Percentiles rank a stretch among this genome's conserved stretches.
Evolutionary conservation across 164 flowering plant species (phyloP).

Genomic region (Dillenia suffruticosa): DNA sequence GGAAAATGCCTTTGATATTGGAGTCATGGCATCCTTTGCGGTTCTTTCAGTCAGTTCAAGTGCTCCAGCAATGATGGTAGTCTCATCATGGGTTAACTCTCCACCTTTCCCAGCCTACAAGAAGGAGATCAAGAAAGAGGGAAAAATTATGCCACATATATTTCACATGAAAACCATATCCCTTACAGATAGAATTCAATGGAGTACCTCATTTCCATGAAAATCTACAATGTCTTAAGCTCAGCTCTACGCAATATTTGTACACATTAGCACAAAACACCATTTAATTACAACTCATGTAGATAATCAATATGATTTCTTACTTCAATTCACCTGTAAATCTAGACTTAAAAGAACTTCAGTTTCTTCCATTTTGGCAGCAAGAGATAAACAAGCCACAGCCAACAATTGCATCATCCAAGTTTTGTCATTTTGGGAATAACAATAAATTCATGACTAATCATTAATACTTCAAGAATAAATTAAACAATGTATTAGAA

Average conservation of each 20-base stretch:
- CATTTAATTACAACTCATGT: too few relatives aligned
- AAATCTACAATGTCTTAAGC: constrained; percentile 87
- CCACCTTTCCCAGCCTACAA: too few relatives aligned
- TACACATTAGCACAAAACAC: too few relatives aligned
- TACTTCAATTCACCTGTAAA: constrained; percentile 13
- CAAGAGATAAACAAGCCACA: constrained; percentile 78
- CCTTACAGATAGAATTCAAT: neutral
- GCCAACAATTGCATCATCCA: constrained; percentile 84
- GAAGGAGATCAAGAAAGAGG: too few relatives aligned
- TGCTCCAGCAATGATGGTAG: too few relatives aligned
- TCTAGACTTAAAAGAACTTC: constrained; percentile 63
- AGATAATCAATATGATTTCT: too few relatives aligned
- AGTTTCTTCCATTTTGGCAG: constrained; percentile 87
- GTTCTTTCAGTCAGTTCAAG: too few relatives aligned
- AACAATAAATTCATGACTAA: neutral
- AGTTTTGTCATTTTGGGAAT: constrained; percentile 48
- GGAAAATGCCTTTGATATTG: too few relatives aligned
- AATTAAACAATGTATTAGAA: neutral
- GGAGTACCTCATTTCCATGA: constrained; percentile 88
- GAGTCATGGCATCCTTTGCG: too few relatives aligned
- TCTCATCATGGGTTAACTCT: too few relatives aligned
- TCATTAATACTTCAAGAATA: neutral
- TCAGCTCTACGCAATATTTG: constrained; percentile 78
- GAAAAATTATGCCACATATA: too few relatives aligned
- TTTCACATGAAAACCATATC: too few relatives aligned